These are phyloP conservation scores for Cercospora zeina DNA, from an alignment of 2,329 filamentous ascomycete species.

Conservation along the genomic window DNA sequence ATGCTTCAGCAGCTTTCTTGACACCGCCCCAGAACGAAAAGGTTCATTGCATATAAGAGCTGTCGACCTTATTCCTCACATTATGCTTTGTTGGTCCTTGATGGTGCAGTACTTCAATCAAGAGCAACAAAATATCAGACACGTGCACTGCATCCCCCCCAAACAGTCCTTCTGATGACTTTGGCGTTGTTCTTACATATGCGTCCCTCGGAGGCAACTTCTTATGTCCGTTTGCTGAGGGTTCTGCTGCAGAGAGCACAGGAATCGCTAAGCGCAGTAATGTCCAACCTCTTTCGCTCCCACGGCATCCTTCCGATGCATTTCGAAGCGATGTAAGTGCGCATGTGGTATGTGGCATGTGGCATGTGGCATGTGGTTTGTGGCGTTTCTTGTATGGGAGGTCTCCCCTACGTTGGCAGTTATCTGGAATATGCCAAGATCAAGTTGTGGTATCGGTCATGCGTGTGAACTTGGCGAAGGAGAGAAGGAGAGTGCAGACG, in stretches of 20 bases:
- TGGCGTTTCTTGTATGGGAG: background rate
- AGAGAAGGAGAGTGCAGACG: too few species aligned
- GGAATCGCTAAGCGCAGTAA: background rate
- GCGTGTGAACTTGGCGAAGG: background rate
- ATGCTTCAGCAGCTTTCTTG: background rate
- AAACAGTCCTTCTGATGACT: too few species aligned
- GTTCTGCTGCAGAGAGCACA: background rate
- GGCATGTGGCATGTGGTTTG: background rate
- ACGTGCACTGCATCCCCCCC: too few species aligned
- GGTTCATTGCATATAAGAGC: background rate
- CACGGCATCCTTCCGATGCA: background rate
- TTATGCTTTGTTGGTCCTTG: too few species aligned
- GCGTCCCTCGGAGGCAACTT: background rate
- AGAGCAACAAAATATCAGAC: too few species aligned
- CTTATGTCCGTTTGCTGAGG: background rate
- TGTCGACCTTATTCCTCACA: background rate
- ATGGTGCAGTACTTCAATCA: too few species aligned
- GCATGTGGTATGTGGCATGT: background rate
- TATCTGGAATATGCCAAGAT: background rate
- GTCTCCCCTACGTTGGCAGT: background rate
- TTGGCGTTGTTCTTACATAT: too few species aligned
- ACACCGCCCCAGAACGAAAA: background rate
- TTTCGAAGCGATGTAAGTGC: background rate
- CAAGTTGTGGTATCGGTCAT: background rate
- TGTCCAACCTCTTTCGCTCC: background rate